Percentiles rank a stretch among this genome's conserved stretches.
Conservation (phyloP, 306 rosid species). For the Betula pendula region DNA sequence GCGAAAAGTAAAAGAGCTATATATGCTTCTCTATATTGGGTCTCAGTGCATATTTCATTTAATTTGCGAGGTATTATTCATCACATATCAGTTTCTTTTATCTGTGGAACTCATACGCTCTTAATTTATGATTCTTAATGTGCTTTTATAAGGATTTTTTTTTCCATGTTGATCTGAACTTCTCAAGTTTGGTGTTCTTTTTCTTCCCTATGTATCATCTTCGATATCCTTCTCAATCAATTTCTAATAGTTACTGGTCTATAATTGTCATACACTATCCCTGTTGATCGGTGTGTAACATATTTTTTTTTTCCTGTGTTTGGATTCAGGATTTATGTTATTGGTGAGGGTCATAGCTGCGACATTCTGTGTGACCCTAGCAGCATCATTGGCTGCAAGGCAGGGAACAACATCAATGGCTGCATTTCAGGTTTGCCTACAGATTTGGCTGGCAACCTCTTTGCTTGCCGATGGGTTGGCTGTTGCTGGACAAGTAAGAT, state of each 20-base stretch:
- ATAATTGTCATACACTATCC: not conserved
- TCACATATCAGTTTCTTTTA: not conserved
- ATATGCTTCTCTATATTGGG: not conserved
- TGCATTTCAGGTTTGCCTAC: constrained; percentile 94
- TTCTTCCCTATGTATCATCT: not conserved
- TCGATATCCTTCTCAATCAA: not conserved
- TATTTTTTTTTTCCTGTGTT: constrained; percentile 16
- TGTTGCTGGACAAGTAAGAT: constrained; percentile 90
- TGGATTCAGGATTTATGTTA: constrained; percentile 68
- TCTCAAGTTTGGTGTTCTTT: no score
- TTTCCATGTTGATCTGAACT: no score
- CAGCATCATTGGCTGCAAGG: constrained; percentile 93
- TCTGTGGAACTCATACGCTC: not conserved
- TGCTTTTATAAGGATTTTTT: not conserved
- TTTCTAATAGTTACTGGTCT: no score
- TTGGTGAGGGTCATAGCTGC: constrained; percentile 91
- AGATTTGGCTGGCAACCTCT: constrained; percentile 90
- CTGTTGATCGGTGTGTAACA: not conserved
- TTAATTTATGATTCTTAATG: not conserved
- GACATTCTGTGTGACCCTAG: constrained; percentile 90
- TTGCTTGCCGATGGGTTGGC: constrained; percentile 96
- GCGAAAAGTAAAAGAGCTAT: not conserved
- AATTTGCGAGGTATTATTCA: not conserved
- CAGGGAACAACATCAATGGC: constrained; percentile 90
- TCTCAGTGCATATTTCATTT: not conserved